These are phyloP conservation scores for Ploettnerulaceae sp. DNA, from an alignment of 2,329 filamentous ascomycete genomes.

Conservation along the genomic window DNA sequence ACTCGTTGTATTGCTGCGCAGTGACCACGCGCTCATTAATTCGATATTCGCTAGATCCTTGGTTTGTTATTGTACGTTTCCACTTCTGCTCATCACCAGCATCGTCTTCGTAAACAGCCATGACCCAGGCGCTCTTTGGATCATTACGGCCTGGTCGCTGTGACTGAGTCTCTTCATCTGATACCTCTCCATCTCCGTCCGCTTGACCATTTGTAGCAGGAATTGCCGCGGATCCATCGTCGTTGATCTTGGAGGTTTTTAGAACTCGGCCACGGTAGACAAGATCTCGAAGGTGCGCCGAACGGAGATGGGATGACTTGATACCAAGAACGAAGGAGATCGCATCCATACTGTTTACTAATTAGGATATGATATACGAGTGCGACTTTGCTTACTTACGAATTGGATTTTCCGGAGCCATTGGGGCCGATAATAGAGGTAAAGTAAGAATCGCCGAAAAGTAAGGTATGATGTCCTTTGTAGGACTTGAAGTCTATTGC, in stretches of 20 bases:
- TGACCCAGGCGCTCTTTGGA: slow-evolving; percentile 95
- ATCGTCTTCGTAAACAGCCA: slow-evolving; percentile 98
- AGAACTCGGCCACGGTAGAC: slow-evolving; percentile 94
- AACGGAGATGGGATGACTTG: slow-evolving; percentile 96
- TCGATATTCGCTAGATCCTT: slow-evolving; percentile 88
- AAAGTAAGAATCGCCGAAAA: slow-evolving; percentile 97
- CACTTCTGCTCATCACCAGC: slow-evolving; percentile 91
- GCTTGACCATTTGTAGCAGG: slow-evolving; percentile 53
- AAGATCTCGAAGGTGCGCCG: slow-evolving; percentile 86
- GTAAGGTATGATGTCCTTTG: slow-evolving; percentile 88
- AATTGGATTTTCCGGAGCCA: slow-evolving; percentile 99
- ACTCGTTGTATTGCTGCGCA: slow-evolving; percentile 88
- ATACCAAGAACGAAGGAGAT: slow-evolving; percentile 99
- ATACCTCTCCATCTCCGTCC: slow-evolving; percentile 55
- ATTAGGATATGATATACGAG: slow-evolving; percentile 22
- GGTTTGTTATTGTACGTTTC: slow-evolving; percentile 89
- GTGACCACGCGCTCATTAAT: slow-evolving; percentile 91
- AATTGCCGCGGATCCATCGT: slow-evolving; percentile 64
- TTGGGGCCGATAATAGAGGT: slow-evolving; percentile 99
- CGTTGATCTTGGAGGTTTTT: slow-evolving; percentile 87
- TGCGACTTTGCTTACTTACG: slow-evolving; percentile 55
- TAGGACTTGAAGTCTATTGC: slow-evolving; percentile 94
- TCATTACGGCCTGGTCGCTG: slow-evolving; percentile 69
- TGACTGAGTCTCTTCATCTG: slow-evolving; percentile 52
- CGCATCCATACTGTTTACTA: slow-evolving; percentile 78